These are phyloP conservation scores for Quercus ilex DNA, from an alignment of 306 rosid species.

Conservation along the genomic window DNA sequence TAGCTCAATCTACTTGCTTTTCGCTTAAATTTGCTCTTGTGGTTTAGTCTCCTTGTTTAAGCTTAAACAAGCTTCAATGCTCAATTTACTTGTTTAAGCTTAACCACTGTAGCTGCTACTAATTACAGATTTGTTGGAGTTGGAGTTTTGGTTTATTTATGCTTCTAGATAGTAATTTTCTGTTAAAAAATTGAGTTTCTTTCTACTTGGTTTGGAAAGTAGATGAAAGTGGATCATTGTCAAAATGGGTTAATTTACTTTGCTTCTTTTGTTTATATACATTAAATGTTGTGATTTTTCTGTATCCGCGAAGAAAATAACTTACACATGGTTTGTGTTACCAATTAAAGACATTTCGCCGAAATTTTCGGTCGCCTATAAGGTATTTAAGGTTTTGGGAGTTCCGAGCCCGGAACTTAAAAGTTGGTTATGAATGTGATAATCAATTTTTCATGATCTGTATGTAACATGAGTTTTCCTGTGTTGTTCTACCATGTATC, in stretches of 20 bases:
- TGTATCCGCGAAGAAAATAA: background rate
- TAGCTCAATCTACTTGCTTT: conserved; percentile 42
- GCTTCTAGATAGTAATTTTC: background rate
- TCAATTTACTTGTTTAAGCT: conserved; percentile 19
- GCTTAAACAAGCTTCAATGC: too few relatives aligned
- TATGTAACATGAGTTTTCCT: background rate
- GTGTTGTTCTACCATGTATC: background rate
- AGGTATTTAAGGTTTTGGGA: background rate
- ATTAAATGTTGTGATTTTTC: background rate
- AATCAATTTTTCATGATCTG: background rate
- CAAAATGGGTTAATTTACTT: background rate
- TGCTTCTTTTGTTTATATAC: background rate
- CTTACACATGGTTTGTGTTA: background rate
- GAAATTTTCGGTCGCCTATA: background rate
- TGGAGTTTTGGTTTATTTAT: background rate
- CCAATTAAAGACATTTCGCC: background rate
- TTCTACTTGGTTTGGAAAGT: background rate
- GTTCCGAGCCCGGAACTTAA: background rate
- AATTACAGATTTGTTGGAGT: background rate
- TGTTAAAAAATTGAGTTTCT: background rate
- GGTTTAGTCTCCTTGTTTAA: too few relatives aligned
- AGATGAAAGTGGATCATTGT: background rate
- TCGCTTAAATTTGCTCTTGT: background rate
- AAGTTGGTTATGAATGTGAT: background rate
- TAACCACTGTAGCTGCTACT: too few relatives aligned